Evolutionary conservation across 345 rosid genomes (phyloP).

Genomic region (Kernera saxatilis): DNA sequence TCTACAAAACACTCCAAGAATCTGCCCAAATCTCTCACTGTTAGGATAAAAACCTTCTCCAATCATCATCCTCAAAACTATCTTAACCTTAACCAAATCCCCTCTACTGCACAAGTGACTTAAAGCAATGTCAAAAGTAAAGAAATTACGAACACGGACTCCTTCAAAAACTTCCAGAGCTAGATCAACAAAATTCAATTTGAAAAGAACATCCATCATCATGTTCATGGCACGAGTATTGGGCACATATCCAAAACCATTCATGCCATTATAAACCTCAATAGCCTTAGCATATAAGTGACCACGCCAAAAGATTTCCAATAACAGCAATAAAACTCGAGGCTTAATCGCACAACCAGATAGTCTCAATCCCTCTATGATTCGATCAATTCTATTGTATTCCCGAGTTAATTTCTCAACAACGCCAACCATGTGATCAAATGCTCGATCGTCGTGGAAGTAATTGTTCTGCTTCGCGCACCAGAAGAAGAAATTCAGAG

Average conservation of each 20-base stretch:
- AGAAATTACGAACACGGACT: conserved; percentile 43
- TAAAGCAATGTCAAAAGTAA: conserved; percentile 54
- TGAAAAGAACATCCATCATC: conserved; percentile 58
- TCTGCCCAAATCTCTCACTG: conserved; percentile 43
- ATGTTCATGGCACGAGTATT: conserved; percentile 58
- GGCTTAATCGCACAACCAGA: conserved; percentile 46
- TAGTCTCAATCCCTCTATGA: conserved; percentile 37
- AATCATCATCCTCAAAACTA: conserved; percentile 46
- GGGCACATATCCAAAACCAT: conserved; percentile 42
- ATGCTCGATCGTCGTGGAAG: conserved; percentile 47
- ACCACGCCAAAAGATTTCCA: conserved; percentile 76
- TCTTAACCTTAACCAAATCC: conserved; percentile 34
- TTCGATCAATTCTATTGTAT: conserved; percentile 27
- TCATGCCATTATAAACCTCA: conserved; percentile 48
- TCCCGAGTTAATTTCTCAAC: conserved; percentile 35
- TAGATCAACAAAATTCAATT: conserved; percentile 25
- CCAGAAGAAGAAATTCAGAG: conserved; percentile 58
- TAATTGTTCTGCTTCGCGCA: conserved; percentile 49
- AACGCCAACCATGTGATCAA: conserved; percentile 46
- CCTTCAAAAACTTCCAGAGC: conserved; percentile 44
- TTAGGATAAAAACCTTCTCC: conserved; percentile 55
- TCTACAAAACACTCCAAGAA: conserved; percentile 48
- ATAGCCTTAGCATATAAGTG: conserved; percentile 44
- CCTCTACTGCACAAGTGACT: conserved; percentile 48
- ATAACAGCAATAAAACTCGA: conserved; percentile 44